A percentile compares a stretch with the other conserved stretches of the same genome.
phyloP scores from a whole-genome alignment of 2,329 filamentous ascomycete genomes.

The Monosporascus sp. region DNA sequence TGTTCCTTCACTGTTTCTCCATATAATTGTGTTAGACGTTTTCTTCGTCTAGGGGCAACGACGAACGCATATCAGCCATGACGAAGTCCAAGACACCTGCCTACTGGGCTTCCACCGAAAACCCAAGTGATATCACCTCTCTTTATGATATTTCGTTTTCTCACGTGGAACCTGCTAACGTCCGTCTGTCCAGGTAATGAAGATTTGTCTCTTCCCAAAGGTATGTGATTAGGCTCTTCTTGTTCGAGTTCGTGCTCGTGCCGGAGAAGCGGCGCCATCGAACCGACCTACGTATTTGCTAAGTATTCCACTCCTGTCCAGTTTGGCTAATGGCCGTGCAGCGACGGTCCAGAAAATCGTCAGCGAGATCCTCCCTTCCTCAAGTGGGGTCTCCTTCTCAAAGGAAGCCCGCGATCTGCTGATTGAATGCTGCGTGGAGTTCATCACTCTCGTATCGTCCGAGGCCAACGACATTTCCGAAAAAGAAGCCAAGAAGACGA shows the following conservation, averaged over 20 bases:
- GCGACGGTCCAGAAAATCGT: conserved; percentile 81
- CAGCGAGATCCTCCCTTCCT: conserved; percentile 79
- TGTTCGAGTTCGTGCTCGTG: too few relatives aligned
- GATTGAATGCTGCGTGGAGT: conserved; percentile 98
- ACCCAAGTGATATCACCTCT: conserved; percentile 1
- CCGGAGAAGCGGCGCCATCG: too few relatives aligned
- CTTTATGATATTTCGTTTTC: conserved; percentile 1
- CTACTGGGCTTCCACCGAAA: conserved; percentile 3
- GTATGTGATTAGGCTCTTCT: conserved; percentile 30
- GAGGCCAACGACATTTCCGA: conserved; percentile 99
- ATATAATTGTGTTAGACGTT: too few relatives aligned
- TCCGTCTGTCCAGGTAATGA: conserved; percentile 46
- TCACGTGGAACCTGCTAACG: conserved; percentile 26
- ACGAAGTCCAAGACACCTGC: conserved; percentile 4
- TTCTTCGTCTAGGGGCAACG: neutral
- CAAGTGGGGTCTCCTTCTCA: conserved; percentile 74
- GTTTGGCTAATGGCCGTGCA: conserved; percentile 28
- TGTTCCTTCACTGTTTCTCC: neutral
- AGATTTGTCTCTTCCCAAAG: conserved; percentile 60
- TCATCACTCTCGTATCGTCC: conserved; percentile 96
- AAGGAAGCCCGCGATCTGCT: conserved; percentile 93
- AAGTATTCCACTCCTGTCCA: neutral
- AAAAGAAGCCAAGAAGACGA: conserved; percentile 98
- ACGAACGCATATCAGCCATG: conserved; percentile 2
- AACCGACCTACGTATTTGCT: too few relatives aligned